These are phyloP conservation scores for Suhomyces kilbournensis DNA, from an alignment of 805 yeast species.

Conservation along the genomic window DNA sequence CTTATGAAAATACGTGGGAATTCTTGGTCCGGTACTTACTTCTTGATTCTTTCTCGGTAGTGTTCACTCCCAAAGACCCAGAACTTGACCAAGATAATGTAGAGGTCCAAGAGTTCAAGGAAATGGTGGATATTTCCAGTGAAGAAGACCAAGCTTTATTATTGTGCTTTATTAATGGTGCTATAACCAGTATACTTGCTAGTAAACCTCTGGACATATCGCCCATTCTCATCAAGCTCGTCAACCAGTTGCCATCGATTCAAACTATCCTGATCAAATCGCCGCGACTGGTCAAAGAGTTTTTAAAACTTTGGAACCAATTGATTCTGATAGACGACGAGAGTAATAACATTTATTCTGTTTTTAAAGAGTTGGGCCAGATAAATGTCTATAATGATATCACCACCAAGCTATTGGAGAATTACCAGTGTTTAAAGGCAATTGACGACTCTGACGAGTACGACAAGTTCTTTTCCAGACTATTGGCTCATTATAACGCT, in stretches of 20 bases:
- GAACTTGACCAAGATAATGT: constrained; percentile 12
- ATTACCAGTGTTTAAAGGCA: constrained; percentile 11
- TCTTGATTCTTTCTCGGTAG: constrained; percentile 42
- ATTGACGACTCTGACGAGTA: constrained; percentile 3
- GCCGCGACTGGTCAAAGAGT: constrained; percentile 14
- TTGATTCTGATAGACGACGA: constrained; percentile 15
- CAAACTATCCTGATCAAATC: constrained; percentile 22
- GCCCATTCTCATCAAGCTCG: constrained; percentile 18
- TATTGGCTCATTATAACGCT: constrained; percentile 10
- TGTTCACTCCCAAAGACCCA: constrained; percentile 13
- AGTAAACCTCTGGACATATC: constrained; percentile 13
- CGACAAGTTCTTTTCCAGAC: constrained; percentile 12
- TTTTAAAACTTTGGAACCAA: constrained; percentile 26
- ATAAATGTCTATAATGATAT: constrained; percentile 26
- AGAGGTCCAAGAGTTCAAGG: constrained; percentile 28
- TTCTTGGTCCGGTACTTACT: constrained; percentile 39
- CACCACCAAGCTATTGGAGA: constrained; percentile 21
- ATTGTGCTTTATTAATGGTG: constrained; percentile 42
- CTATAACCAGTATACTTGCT: constrained; percentile 26
- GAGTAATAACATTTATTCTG: constrained; percentile 17
- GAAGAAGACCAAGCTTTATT: constrained; percentile 22
- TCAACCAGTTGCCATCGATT: constrained; percentile 21
- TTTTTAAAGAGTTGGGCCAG: constrained; percentile 24
- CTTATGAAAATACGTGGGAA: constrained; percentile 36
- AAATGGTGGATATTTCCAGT: constrained; percentile 23